Base-by-base conservation (phyloP, 2,329 filamentous ascomycete species). In the Stachybotrys chartarum region DNA sequence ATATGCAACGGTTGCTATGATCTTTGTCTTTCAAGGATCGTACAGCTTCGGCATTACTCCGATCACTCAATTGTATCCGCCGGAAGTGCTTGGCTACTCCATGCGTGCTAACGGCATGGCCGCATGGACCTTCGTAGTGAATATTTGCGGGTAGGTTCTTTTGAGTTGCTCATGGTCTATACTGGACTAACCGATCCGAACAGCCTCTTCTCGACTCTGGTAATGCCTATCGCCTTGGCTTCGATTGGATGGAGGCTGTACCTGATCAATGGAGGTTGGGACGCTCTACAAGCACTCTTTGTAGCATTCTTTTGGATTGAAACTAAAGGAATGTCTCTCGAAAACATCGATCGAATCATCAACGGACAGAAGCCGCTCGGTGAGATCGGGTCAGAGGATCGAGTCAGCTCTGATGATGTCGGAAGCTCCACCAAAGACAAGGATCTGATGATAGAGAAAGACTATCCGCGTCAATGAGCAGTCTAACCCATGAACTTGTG, bases 81-180 rank as follows among this genome's bases (percentile, higher is more conserved):
- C 3, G n/a, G 67, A 69, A 51, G 63, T 70, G 11, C 62, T 69
- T 46, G 59, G 63, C 46, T 68, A 65, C 53, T 58, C 60, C 5
- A 62, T 67, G 24, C 62, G 66, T 47, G 60, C 59, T 5, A 58
- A 59, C 16, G 66, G 66, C 32, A 72, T 81, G 74, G 70, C 71
- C 32, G 45, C 64, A n/a, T 64, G 51, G 42, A 54, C 55, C 46
- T 55, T 57, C 49, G 52, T 51, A 17, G 31, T 49, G 7, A 57
- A 58, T 30, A 48, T 18, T 39, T 50, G n/a, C n/a, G n/a, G n/a
- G n/a, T n/a, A n/a, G n/a, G n/a, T n/a, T n/a, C n/a, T n/a, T n/a
- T n/a, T n/a, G n/a, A n/a, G n/a, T n/a, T n/a, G n/a, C n/a, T n/a
- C n/a, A n/a, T n/a, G n/a, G n/a, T n/a, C n/a, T n/a, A n/a, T n/a